Base-by-base conservation (phyloP, 2,329 filamentous ascomycete species). In the Thielaviopsis punctulata region DNA sequence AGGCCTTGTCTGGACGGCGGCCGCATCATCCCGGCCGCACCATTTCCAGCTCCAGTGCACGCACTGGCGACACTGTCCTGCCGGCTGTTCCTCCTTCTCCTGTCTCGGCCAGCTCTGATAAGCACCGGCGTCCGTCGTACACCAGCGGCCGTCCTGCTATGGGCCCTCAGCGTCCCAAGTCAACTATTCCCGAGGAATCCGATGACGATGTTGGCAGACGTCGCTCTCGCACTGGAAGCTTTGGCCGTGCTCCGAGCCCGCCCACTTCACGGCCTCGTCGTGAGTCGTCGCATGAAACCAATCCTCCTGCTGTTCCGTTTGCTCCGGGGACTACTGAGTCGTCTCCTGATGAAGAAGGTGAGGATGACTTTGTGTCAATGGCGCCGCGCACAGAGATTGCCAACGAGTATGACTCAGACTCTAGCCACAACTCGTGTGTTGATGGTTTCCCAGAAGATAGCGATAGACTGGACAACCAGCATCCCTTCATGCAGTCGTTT, bases 51-150 rank as follows among this genome's bases (percentile, higher is more conserved):
- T 52, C 50, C 9, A 47, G 50, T 22, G 30, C 41, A 4, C 50
- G 45, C 27, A 25, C 30, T 18, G 18, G 36, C 15, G 50, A 52
- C 13, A 22, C 19, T 18, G 43, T 45, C 8, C 19, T 36, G 21
- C 44, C 50, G 15, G 15, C 43, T 47, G 22, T 52, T 12, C 23
- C 50, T 19, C 50, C 44, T 24, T 47, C 50, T 8, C 49, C 43
- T 8, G 24, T 21, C 30, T 39, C 27, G 18, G 45, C 43, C n/a
- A 47, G 24, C 22, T 25, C 43, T 12, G 50, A 52, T 15, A 52
- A 52, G 21, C 50, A 41, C n/a, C 50, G 50, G 13, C 50, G 50
- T 21, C 44, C 50, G 25, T 52, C 50, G 15, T 46, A 52, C 33
- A 46, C 21, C 25, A 33, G 45, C 9, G 45, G 25, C 2, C 50